Evolutionary conservation across 306 rosid species (phyloP).

Genomic region (Hippophae rhamnoides): DNA sequence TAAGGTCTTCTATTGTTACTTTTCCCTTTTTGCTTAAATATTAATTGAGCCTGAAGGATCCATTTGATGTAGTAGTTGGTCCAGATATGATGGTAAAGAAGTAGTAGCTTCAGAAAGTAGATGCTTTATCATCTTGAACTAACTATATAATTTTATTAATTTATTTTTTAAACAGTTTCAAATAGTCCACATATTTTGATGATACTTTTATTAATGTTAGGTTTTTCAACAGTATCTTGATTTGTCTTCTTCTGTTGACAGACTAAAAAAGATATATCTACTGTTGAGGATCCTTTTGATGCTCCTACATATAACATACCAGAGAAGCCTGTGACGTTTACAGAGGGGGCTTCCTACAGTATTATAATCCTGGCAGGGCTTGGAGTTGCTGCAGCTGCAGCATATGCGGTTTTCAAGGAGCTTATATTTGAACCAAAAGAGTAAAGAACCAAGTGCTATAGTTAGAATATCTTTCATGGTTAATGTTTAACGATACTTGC

Average conservation of each 20-base stretch:
- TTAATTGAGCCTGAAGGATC: not conserved
- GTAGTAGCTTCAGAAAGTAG: too few relatives aligned
- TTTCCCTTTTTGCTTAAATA: too few relatives aligned
- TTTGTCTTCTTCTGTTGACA: conserved; percentile 26
- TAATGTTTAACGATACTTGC: not conserved
- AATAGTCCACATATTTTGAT: too few relatives aligned
- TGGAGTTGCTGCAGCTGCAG: conserved; percentile 81
- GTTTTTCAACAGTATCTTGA: conserved; percentile 7
- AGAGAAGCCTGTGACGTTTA: conserved; percentile 78
- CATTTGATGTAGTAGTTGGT: not conserved
- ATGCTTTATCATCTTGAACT: too few relatives aligned
- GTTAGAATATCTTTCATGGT: conserved; percentile 5
- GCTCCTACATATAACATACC: conserved; percentile 89
- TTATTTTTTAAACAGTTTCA: too few relatives aligned
- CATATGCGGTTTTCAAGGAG: conserved; percentile 88
- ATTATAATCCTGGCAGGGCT: conserved; percentile 72
- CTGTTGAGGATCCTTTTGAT: conserved; percentile 74
- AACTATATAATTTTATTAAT: too few relatives aligned
- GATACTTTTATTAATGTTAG: too few relatives aligned
- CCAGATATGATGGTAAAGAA: not conserved
- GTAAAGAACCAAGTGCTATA: conserved; percentile 32
- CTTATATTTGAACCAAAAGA: conserved; percentile 93
- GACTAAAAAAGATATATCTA: conserved; percentile 72
- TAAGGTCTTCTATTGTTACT: conserved; percentile 19
- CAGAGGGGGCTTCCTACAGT: conserved; percentile 80